Evolutionary conservation across 2,329 filamentous ascomycete genomes (phyloP).

Genomic region (Paecilomyces niveus): DNA sequence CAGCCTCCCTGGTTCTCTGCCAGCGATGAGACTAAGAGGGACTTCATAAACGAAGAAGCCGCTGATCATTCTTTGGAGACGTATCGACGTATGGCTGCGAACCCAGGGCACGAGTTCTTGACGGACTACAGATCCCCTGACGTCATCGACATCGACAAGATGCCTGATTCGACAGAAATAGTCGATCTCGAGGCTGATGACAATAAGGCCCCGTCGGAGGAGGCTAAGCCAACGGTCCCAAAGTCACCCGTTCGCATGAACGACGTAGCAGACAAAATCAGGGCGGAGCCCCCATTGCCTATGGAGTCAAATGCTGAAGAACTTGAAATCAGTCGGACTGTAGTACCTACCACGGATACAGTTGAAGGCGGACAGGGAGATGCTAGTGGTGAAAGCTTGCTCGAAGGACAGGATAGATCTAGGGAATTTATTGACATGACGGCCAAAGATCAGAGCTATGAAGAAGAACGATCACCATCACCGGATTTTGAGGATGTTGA

Average conservation of each 20-base stretch:
- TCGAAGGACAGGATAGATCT: not conserved
- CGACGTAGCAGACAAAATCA: not conserved
- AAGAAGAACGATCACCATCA: slow-evolving; percentile 32
- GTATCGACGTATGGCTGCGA: slow-evolving; percentile 13
- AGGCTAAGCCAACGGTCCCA: not conserved
- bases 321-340: not conserved
- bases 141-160: slow-evolving; percentile 34
- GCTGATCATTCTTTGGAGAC: slow-evolving; percentile 16
- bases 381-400: not conserved
- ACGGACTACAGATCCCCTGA: slow-evolving; percentile 25
- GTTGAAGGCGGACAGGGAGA: not conserved
- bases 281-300: not conserved
- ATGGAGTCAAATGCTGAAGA: not conserved
- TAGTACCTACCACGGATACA: not conserved
- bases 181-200: slow-evolving; percentile 23
- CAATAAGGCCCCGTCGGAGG: not conserved
- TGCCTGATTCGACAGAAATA: slow-evolving; percentile 19
- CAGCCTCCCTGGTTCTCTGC: slow-evolving; percentile 40
- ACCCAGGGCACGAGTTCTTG: slow-evolving; percentile 19
- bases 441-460: not conserved
- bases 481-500: slow-evolving; percentile 48
- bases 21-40: slow-evolving; percentile 21
- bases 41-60: slow-evolving; percentile 22
- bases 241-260: not conserved
- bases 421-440: not conserved